Base-by-base conservation (phyloP, 2,329 filamentous ascomycete genomes). In the Lasiodiplodia hormozganensis region DNA sequence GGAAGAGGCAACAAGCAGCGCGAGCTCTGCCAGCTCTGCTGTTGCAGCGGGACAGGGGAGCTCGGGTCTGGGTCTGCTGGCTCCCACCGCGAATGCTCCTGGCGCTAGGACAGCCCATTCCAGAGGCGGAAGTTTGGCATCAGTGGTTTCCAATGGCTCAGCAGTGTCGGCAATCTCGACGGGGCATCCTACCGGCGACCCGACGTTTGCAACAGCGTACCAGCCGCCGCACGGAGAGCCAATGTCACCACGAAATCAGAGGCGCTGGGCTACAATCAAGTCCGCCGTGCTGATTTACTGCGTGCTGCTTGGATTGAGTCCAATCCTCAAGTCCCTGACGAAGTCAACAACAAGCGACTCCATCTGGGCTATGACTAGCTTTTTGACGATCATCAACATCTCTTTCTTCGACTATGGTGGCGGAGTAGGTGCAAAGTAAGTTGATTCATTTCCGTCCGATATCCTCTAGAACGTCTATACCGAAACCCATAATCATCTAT, bases 331-430 rank as follows among this genome's bases (percentile, higher is more conserved):
- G 79, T 97, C 94, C 1, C 87, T 99, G n/a, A 99, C 96, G 0
- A 88, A 88, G 62, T 97, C 94, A 5, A 98, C 95, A 4, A 95
- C 93, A 8, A 92, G 89, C 68, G 96, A 99, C 84, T 96, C 92
- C 53, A 99, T 99, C 77, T 99, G 96, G 96, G 93, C 96, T 69
- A 92, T 99, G 84, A 96, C 93, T 62, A 94, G 93, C 76, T 96
- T 94, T 89, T 86, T 99, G 54, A 88, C 99, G 71, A 88, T 92
- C 74, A 95, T 97, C 81, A 99, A 99, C 79, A 93, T 98, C 70
- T 96, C 97, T 81, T 97, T 96, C 78, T 98, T 97, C 76, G 96
- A 99, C 84, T 99, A 99, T 79, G 92, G 93, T 12, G 91, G 92
- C 51, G 87, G 88, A 40, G 81, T 85, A 51, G 85, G 83, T 81